Conservation (phyloP, 2,329 filamentous ascomycete genomes). For the Diaporthe longicolla region DNA sequence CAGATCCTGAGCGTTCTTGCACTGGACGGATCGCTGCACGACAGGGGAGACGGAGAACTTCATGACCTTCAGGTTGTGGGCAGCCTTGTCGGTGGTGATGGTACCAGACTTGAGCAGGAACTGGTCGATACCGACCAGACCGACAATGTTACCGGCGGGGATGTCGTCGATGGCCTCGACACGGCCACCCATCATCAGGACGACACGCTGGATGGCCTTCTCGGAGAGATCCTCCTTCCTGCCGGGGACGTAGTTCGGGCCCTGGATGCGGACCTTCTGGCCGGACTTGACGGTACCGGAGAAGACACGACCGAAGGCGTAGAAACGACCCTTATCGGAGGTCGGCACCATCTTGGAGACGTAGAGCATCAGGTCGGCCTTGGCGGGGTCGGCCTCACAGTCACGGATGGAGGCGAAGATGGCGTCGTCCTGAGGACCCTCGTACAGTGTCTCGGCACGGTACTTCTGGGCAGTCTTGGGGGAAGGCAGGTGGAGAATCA, state of each 20-base stretch:
- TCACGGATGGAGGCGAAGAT: constrained; percentile 97
- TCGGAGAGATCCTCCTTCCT: constrained; percentile 99
- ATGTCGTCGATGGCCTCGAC: constrained; percentile 99
- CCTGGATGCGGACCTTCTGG: constrained; percentile 99
- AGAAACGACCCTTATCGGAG: constrained; percentile 99
- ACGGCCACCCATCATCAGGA: constrained; percentile 99
- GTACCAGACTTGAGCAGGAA: constrained; percentile 99
- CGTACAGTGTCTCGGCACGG: constrained; percentile 98
- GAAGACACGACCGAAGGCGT: constrained; percentile 99
- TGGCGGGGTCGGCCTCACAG: constrained; percentile 81
- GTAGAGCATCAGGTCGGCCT: constrained; percentile 99
- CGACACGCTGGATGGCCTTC: constrained; percentile 99
- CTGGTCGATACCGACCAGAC: constrained; percentile 99
- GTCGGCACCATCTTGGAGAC: constrained; percentile 99
- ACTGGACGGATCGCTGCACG: constrained; percentile 97
- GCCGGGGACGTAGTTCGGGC: constrained; percentile 97
- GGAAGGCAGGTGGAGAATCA: constrained; percentile 99
- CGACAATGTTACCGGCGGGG: constrained; percentile 99
- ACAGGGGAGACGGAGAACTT: constrained; percentile 99
- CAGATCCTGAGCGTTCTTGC: constrained; percentile 99
- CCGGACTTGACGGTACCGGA: constrained; percentile 97
- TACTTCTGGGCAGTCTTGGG: constrained; percentile 96
- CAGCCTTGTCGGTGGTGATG: constrained; percentile 95
- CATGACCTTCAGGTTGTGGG: constrained; percentile 99
- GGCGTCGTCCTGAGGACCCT: constrained; percentile 94